These are phyloP conservation scores for Cercospora beticola DNA, from an alignment of 2,329 filamentous ascomycete species.

Conservation along the genomic window DNA sequence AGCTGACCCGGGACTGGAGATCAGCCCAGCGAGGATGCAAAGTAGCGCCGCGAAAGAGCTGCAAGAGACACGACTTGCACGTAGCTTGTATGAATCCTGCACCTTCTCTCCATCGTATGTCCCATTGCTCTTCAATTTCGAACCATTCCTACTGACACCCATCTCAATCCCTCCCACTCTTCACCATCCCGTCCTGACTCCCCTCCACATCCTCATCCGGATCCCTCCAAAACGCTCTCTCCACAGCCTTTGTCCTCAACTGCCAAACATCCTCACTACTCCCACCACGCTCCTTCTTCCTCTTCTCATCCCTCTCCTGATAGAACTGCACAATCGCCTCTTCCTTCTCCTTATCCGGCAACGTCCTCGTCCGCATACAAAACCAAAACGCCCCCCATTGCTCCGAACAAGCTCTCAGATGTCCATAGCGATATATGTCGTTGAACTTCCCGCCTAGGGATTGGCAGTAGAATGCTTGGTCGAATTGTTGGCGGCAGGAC, in stretches of 20 bases:
- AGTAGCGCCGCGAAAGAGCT: background rate
- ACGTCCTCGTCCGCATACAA: constrained; percentile 81
- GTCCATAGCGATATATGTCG: constrained; percentile 83
- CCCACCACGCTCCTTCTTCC: constrained; percentile 56
- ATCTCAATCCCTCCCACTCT: constrained; percentile 7
- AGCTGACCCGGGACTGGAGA: background rate
- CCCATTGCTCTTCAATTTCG: background rate
- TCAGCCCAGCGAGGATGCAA: background rate
- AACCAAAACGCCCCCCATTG: constrained; percentile 96
- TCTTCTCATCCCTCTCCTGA: constrained; percentile 15
- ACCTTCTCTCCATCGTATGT: background rate
- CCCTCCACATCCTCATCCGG: constrained; percentile 33
- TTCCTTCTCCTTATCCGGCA: constrained; percentile 59
- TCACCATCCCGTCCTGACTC: constrained; percentile 11
- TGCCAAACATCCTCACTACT: constrained; percentile 93
- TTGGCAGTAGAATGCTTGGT: constrained; percentile 91
- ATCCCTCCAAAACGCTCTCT: constrained; percentile 46
- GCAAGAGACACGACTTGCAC: background rate
- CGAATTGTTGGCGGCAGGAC: constrained; percentile 88
- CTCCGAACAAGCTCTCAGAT: constrained; percentile 72
- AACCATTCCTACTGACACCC: background rate
- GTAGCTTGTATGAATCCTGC: background rate
- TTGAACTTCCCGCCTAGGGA: constrained; percentile 88
- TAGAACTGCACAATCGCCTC: constrained; percentile 57
- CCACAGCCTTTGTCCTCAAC: constrained; percentile 63